A percentile compares a stretch with the other conserved stretches of the same genome.
These are phyloP conservation scores for Aspergillus clavatus DNA, from an alignment of 2,329 filamentous ascomycete genomes.

Conservation along the genomic window DNA sequence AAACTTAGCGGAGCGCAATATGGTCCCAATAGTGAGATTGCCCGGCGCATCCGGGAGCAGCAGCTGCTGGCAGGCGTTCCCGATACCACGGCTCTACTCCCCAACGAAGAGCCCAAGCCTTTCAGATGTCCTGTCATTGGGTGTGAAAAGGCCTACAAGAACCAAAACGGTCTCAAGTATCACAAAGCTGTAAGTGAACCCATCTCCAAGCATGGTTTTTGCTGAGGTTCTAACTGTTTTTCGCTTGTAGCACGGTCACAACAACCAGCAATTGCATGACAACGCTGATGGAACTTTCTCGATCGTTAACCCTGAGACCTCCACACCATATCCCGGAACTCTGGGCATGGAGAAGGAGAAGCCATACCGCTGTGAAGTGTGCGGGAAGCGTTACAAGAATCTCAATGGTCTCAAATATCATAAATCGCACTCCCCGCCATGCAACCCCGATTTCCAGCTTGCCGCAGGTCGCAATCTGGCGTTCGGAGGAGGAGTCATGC, in stretches of 20 bases:
- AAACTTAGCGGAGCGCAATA: slow-evolving; percentile 73
- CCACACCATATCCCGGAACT: slow-evolving; percentile 88
- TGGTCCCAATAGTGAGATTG: slow-evolving; percentile 70
- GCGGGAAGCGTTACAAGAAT: slow-evolving; percentile 98
- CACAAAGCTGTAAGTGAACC: slow-evolving; percentile 58
- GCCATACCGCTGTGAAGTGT: slow-evolving; percentile 94
- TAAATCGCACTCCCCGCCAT: slow-evolving; percentile 79
- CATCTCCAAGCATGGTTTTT: slow-evolving; percentile 23
- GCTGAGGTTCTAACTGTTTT: slow-evolving; percentile 11
- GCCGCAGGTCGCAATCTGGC: slow-evolving; percentile 40
- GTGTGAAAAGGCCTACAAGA: slow-evolving; percentile 99
- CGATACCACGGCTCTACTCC: slow-evolving; percentile 44
- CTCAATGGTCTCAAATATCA: slow-evolving; percentile 96
- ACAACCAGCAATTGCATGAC: slow-evolving; percentile 93
- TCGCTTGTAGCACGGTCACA: slow-evolving; percentile 69
- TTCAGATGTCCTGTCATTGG: slow-evolving; percentile 98
- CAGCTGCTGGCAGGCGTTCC: slow-evolving; percentile 56
- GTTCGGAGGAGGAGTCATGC: slow-evolving; percentile 41
- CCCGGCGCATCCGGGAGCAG: slow-evolving; percentile 59
- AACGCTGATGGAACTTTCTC: slow-evolving; percentile 97
- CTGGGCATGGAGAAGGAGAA: slow-evolving; percentile 99
- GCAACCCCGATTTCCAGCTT: slow-evolving; percentile 74
- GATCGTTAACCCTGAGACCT: slow-evolving; percentile 94
- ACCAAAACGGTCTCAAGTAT: slow-evolving; percentile 97
- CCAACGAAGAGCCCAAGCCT: slow-evolving; percentile 89